These are phyloP conservation scores for Recurvomyces mirabilis DNA, from an alignment of 495 filamentous ascomycete genomes.

Conservation along the genomic window DNA sequence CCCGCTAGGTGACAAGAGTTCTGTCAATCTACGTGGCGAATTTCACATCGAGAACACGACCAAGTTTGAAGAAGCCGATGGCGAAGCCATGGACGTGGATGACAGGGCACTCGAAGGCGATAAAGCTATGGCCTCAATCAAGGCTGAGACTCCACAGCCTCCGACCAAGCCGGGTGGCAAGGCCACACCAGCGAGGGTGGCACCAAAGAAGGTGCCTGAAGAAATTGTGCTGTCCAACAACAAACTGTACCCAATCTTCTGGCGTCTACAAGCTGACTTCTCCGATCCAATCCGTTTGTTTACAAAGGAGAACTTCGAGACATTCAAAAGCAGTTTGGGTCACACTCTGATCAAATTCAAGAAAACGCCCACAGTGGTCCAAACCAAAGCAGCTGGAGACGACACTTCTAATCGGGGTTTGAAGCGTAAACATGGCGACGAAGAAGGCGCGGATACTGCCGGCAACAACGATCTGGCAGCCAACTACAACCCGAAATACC, in stretches of 20 bases:
- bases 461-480: constrained; percentile 46
- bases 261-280: constrained; percentile 82
- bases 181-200: constrained; percentile 1
- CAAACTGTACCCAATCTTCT: constrained; percentile 81
- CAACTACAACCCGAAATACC: constrained; percentile 90
- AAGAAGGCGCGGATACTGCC: constrained; percentile 41
- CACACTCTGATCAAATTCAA: constrained; percentile 71
- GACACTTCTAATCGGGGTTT: constrained; percentile 44
- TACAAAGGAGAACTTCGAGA: constrained; percentile 51
- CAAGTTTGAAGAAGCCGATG: constrained; percentile 54
- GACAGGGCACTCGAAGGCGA: constrained; percentile 17
- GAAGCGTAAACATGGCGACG: constrained; percentile 68
- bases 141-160: constrained; percentile 15
- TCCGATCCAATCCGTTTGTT: constrained; percentile 81
- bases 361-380: constrained; percentile 60
- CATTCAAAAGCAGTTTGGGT: constrained; percentile 71
- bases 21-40: constrained; percentile 90
- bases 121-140: constrained; percentile 4
- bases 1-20: constrained; percentile 88
- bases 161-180: constrained; percentile 23
- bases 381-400: constrained; percentile 47
- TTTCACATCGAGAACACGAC: constrained; percentile 95
- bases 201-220: constrained; percentile 19
- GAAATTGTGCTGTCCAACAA: constrained; percentile 50
- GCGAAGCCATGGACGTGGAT: constrained; percentile 45